Conservation (phyloP, 2,329 filamentous ascomycete species). For the Exophiala sideris region DNA sequence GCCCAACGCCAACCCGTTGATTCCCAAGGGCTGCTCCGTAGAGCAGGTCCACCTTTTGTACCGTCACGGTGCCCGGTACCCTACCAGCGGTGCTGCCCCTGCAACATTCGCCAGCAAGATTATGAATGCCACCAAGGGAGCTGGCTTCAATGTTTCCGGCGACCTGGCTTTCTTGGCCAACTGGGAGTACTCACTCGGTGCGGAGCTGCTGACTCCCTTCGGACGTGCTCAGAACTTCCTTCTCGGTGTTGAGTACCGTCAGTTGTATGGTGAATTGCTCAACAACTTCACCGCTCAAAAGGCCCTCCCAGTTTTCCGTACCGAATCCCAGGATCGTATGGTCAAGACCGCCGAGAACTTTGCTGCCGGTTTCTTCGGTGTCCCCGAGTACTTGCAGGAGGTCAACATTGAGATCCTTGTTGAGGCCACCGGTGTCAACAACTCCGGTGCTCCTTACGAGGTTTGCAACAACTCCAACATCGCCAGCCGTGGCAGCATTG, state of each 20-base stretch:
- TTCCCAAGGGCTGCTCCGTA: background rate
- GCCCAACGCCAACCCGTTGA: background rate
- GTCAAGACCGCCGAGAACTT: slow-evolving; percentile 74
- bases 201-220: slow-evolving; percentile 68
- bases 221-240: slow-evolving; percentile 72
- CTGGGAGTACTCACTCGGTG: slow-evolving; percentile 67
- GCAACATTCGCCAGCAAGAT: slow-evolving; percentile 57
- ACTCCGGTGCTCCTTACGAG: slow-evolving; percentile 63
- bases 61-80: slow-evolving; percentile 71
- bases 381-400: slow-evolving; percentile 66
- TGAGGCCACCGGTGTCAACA: slow-evolving; percentile 63
- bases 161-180: slow-evolving; percentile 63
- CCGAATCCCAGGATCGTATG: slow-evolving; percentile 76
- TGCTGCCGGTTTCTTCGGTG: slow-evolving; percentile 72
- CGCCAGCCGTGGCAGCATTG: slow-evolving; percentile 47
- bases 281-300: slow-evolving; percentile 5
- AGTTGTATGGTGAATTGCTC: slow-evolving; percentile 61
- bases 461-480: slow-evolving; percentile 61
- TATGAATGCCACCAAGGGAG: slow-evolving; percentile 47
- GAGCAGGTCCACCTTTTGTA: slow-evolving; percentile 62
- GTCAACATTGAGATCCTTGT: slow-evolving; percentile 70
- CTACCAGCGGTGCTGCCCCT: slow-evolving; percentile 59
- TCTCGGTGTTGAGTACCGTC: slow-evolving; percentile 67
- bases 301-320: slow-evolving; percentile 39
- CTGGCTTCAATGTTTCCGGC: slow-evolving; percentile 56